phyloP scores from a whole-genome alignment of 495 filamentous ascomycete species.

The Lasiosphaeriaceae sp. region DNA sequence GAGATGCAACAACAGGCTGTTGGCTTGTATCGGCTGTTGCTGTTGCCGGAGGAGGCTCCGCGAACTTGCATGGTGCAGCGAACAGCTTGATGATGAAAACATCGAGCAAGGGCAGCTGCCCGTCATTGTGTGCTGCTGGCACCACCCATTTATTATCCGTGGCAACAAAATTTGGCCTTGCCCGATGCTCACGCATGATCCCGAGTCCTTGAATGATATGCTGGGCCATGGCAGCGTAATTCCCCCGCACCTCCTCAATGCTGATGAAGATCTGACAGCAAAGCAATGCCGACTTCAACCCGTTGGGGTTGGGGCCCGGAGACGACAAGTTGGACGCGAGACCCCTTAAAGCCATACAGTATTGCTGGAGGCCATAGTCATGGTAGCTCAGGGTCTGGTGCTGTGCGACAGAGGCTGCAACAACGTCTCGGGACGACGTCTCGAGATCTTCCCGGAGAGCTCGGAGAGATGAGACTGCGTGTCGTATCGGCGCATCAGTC shows the following conservation, averaged over 20 bases:
- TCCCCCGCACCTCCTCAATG: slow-evolving; percentile 9
- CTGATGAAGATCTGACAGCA: slow-evolving; percentile 14
- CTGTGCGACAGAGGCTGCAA: slow-evolving; percentile 6
- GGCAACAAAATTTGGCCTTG: slow-evolving; percentile 24
- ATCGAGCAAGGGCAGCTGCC: slow-evolving; percentile 33
- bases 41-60: slow-evolving; percentile 23
- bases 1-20: neutral
- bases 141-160: neutral
- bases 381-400: slow-evolving; percentile 27
- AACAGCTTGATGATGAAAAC: slow-evolving; percentile 39
- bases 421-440: slow-evolving; percentile 20
- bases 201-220: slow-evolving; percentile 11
- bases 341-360: slow-evolving; percentile 6
- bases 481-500: slow-evolving; percentile 32
- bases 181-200: slow-evolving; percentile 10
- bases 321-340: slow-evolving; percentile 9
- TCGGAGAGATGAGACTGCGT: slow-evolving; percentile 35
- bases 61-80: slow-evolving; percentile 36
- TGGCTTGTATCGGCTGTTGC: neutral
- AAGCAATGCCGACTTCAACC: slow-evolving; percentile 4
- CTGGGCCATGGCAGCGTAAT: slow-evolving; percentile 12
- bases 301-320: neutral
- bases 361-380: slow-evolving; percentile 13
- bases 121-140: slow-evolving; percentile 13
- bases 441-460: slow-evolving; percentile 33